Percentiles rank a stretch among this genome's conserved stretches.
Conservation (phyloP, 2,329 filamentous ascomycete genomes). For the Beauveria brongniartii region DNA sequence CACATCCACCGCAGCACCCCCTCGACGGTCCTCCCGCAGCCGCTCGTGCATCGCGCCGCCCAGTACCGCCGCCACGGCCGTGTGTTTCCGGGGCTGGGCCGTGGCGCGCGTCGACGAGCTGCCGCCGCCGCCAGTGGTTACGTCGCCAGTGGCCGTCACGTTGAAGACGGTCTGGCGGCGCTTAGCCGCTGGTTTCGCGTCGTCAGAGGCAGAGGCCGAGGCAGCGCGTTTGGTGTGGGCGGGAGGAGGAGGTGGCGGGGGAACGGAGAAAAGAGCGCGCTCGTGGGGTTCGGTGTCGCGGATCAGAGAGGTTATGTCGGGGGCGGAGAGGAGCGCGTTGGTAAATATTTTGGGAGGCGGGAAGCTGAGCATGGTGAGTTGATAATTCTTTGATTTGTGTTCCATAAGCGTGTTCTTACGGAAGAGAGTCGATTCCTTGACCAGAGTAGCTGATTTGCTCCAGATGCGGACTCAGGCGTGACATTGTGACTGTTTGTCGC, state of each 20-base stretch:
- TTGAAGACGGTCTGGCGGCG: conserved; percentile 60
- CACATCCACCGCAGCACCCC: conserved; percentile 53
- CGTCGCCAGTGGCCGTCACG: conserved; percentile 49
- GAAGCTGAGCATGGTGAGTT: conserved; percentile 49
- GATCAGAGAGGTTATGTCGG: conserved; percentile 91
- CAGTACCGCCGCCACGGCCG: conserved; percentile 81
- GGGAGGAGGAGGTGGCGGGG: conserved; percentile 46
- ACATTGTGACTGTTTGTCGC: conserved; percentile 40
- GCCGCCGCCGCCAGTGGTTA: conserved; percentile 44
- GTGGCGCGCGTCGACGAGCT: conserved; percentile 19
- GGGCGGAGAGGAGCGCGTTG: conserved; percentile 77
- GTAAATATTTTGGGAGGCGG: conserved; percentile 90
- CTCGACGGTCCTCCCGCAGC: conserved; percentile 51
- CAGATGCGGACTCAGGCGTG: conserved; percentile 60
- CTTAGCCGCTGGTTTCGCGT: conserved; percentile 20
- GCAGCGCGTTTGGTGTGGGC: conserved; percentile 28
- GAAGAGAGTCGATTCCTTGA: conserved; percentile 64
- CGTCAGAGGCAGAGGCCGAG: conserved; percentile 20
- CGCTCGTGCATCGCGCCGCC: conserved; percentile 80
- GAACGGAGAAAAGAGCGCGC: conserved; percentile 87
- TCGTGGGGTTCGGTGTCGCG: conserved; percentile 94
- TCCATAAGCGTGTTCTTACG: conserved; percentile 39
- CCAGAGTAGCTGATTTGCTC: conserved; percentile 73
- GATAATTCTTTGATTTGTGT: neutral
- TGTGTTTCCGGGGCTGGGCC: conserved; percentile 58